These are phyloP conservation scores for Nitzschia sp. DNA, from an alignment of 108 stramenopile species.

Conservation along the genomic window DNA sequence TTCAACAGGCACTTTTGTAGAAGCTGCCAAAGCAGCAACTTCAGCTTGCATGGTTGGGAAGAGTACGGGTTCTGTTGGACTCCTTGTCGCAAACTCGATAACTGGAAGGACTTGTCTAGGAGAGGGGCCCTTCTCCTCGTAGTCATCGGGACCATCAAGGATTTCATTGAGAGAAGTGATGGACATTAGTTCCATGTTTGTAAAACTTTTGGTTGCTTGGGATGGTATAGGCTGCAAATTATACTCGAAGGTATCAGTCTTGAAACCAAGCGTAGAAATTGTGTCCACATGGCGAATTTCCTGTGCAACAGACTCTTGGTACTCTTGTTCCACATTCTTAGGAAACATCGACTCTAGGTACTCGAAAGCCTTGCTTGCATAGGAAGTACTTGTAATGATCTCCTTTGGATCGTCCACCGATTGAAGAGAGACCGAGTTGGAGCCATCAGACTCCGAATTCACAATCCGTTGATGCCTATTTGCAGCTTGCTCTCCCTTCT, in stretches of 20 bases:
- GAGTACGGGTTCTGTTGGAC: not conserved
- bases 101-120: slow-evolving; percentile 17
- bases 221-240: slow-evolving; percentile 7
- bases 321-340: slow-evolving; percentile 12
- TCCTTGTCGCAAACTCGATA: not conserved
- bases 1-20: no score
- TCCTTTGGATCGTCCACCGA: not conserved
- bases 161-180: slow-evolving; percentile 37
- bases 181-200: slow-evolving; percentile 32
- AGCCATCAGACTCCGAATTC: slow-evolving; percentile 13
- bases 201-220: slow-evolving; percentile 7
- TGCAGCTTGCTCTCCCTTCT: slow-evolving; percentile 26
- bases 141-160: slow-evolving; percentile 24
- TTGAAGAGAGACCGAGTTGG: not conserved
- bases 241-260: slow-evolving; percentile 32
- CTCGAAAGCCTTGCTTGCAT: slow-evolving; percentile 22
- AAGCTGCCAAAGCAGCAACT: no score
- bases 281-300: slow-evolving; percentile 9
- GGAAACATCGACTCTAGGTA: slow-evolving; percentile 36
- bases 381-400: not conserved
- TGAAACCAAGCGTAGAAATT: slow-evolving; percentile 33
- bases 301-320: slow-evolving; percentile 5
- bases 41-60: no score
- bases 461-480: slow-evolving; percentile 14
- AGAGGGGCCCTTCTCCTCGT: slow-evolving; percentile 11